Percentiles rank a stretch among this genome's conserved stretches.
Evolutionary conservation across 371 early-diverging fungal species (phyloP).

Genomic region (Dinochytrium kinnereticum): DNA sequence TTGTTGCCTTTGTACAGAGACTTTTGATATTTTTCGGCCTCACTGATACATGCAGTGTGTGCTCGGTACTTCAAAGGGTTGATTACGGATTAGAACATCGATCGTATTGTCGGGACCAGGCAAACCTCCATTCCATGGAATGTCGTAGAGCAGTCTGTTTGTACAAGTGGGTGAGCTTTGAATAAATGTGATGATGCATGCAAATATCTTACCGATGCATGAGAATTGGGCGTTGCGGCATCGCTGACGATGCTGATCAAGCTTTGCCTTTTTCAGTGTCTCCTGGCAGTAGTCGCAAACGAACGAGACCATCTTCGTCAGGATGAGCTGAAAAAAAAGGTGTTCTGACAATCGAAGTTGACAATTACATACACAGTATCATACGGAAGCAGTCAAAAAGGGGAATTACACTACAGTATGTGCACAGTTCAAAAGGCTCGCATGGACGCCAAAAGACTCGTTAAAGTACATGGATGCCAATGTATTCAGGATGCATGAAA

Average conservation of each 20-base stretch:
- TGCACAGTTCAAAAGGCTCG: too few relatives aligned
- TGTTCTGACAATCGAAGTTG: too few relatives aligned
- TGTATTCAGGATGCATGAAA: too few relatives aligned
- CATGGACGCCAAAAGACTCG: too few relatives aligned
- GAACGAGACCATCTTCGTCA: slow-evolving; percentile 44
- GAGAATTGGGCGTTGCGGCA: slow-evolving; percentile 83
- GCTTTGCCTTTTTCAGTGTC: slow-evolving; percentile 90
- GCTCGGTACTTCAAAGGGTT: slow-evolving; percentile 57
- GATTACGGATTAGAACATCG: neutral
- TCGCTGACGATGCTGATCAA: slow-evolving; percentile 79
- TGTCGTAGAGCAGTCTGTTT: slow-evolving; percentile 79
- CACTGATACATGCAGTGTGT: slow-evolving; percentile 88
- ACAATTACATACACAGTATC: too few relatives aligned
- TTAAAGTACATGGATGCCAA: too few relatives aligned
- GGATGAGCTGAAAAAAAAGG: too few relatives aligned
- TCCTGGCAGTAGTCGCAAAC: slow-evolving; percentile 85
- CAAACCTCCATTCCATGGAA: slow-evolving; percentile 71
- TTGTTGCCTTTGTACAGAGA: slow-evolving; percentile 49
- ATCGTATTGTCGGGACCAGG: neutral
- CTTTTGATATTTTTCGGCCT: slow-evolving; percentile 88
- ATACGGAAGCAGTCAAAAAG: too few relatives aligned
- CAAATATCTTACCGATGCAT: slow-evolving; percentile 66
- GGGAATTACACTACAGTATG: too few relatives aligned
- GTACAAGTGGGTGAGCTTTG: too few relatives aligned
- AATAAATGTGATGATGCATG: too few relatives aligned